A percentile compares a stretch with the other conserved stretches of the same genome.
Conservation (phyloP, 163 green algal species). For the Prototheca cutis region DNA sequence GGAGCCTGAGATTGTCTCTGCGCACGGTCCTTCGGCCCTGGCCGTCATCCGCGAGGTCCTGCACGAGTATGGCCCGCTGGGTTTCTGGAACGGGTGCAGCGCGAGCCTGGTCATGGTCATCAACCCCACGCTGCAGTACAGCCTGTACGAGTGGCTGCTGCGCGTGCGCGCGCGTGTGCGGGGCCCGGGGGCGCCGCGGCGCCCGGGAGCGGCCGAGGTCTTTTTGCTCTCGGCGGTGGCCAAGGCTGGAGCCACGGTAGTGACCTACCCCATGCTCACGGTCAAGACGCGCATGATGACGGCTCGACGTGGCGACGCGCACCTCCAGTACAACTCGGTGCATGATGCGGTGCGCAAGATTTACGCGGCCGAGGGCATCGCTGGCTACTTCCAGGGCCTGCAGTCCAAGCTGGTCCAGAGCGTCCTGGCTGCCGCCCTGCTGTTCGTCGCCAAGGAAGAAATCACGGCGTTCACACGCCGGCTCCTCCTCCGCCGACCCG, state of each 20-base stretch:
- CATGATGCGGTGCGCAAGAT: conserved; percentile 57
- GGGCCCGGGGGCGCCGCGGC: conserved; percentile 4
- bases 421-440: conserved; percentile 69
- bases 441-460: conserved; percentile 81
- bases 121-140: conserved; percentile 83
- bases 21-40: not conserved
- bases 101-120: conserved; percentile 84
- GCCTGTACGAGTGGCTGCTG: conserved; percentile 75
- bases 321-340: conserved; percentile 50
- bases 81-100: conserved; percentile 61
- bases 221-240: conserved; percentile 65
- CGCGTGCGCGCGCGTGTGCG: conserved; percentile 26
- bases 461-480: conserved; percentile 27
- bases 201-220: conserved; percentile 43
- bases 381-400: conserved; percentile 71
- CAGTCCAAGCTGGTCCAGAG: conserved; percentile 72
- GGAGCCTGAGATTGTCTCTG: not conserved
- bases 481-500: conserved; percentile 1
- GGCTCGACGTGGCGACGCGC: conserved; percentile 25
- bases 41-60: conserved; percentile 12
- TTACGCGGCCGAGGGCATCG: conserved; percentile 35
- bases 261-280: conserved; percentile 75
- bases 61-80: conserved; percentile 35
- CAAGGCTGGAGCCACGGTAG: conserved; percentile 74
- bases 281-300: conserved; percentile 66